Evolutionary conservation across 2,329 filamentous ascomycete genomes (phyloP).

Genomic region (Hortaea werneckii): DNA sequence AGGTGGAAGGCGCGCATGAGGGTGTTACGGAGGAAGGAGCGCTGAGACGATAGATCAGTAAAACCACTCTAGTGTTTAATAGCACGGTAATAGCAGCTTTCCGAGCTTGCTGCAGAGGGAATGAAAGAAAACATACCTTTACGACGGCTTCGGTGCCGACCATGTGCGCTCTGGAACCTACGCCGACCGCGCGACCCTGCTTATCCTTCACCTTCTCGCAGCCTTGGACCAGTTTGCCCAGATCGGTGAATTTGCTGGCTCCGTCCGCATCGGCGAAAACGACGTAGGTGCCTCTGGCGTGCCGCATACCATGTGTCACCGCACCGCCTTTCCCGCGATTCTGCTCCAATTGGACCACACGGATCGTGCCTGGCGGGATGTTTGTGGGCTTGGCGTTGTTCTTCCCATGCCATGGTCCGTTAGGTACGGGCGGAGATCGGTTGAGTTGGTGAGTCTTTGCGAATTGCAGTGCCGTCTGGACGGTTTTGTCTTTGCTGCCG

Average conservation of each 20-base stretch:
- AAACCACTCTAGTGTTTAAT: too few relatives aligned
- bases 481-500: conserved; percentile 73
- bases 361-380: conserved; percentile 65
- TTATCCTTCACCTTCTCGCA: conserved; percentile 68
- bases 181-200: conserved; percentile 67
- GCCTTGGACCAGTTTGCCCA: conserved; percentile 69
- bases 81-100: too few relatives aligned
- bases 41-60: conserved; percentile 38
- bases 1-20: conserved; percentile 97
- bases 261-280: conserved; percentile 96
- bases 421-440: conserved; percentile 19
- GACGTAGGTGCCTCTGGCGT: conserved; percentile 78
- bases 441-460: conserved; percentile 57
- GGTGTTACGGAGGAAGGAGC: conserved; percentile 85
- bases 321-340: conserved; percentile 94
- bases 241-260: conserved; percentile 74
- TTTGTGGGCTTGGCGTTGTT: conserved; percentile 35
- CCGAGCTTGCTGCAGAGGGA: not conserved
- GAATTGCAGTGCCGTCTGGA: conserved; percentile 69
- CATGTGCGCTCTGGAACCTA: conserved; percentile 84
- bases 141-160: conserved; percentile 93
- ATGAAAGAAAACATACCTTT: conserved; percentile 46
- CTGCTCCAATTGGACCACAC: conserved; percentile 65
- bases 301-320: conserved; percentile 88
- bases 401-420: conserved; percentile 43